Evolutionary conservation across 179 eudicot species (phyloP).

Genomic region (Drosera spatulata): DNA sequence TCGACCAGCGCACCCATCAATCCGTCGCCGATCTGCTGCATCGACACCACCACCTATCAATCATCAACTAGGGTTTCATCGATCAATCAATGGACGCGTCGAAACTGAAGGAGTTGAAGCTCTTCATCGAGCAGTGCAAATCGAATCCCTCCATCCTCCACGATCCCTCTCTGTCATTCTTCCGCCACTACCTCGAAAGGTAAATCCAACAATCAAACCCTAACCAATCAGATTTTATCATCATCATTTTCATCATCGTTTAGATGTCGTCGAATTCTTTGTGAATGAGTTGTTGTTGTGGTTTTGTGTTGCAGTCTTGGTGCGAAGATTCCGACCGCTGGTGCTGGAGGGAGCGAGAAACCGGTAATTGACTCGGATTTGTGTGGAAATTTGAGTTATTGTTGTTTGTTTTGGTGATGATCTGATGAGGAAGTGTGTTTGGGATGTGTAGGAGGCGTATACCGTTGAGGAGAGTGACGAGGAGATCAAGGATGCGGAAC

Average conservation of each 20-base stretch:
- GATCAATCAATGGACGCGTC: slow-evolving; percentile 47
- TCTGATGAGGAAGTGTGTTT: background rate
- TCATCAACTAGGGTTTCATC: too few relatives aligned
- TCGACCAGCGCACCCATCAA: background rate
- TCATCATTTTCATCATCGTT: background rate
- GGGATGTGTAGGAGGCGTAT: slow-evolving; percentile 26
- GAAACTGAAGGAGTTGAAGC: slow-evolving; percentile 39
- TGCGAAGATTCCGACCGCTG: slow-evolving; percentile 50
- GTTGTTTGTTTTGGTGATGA: slow-evolving; percentile 1
- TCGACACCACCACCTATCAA: too few relatives aligned
- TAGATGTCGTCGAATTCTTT: background rate
- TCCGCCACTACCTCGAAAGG: slow-evolving; percentile 80
- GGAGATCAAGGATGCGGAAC: slow-evolving; percentile 35
- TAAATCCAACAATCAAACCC: slow-evolving; percentile 5
- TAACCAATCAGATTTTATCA: background rate
- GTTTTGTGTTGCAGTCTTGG: slow-evolving; percentile 46
- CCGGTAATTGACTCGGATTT: slow-evolving; percentile 24
- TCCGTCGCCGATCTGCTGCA: too few relatives aligned
- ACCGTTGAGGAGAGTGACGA: slow-evolving; percentile 70
- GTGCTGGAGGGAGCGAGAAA: slow-evolving; percentile 19
- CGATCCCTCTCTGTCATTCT: slow-evolving; percentile 88
- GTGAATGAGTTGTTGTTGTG: background rate
- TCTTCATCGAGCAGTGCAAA: slow-evolving; percentile 59
- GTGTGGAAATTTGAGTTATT: background rate
- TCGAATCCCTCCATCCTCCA: slow-evolving; percentile 61